Percentiles rank a stretch among this genome's conserved stretches.
phyloP scores from a whole-genome alignment of 768 basidiomycete genomes.

The Gymnopilus junonius region DNA sequence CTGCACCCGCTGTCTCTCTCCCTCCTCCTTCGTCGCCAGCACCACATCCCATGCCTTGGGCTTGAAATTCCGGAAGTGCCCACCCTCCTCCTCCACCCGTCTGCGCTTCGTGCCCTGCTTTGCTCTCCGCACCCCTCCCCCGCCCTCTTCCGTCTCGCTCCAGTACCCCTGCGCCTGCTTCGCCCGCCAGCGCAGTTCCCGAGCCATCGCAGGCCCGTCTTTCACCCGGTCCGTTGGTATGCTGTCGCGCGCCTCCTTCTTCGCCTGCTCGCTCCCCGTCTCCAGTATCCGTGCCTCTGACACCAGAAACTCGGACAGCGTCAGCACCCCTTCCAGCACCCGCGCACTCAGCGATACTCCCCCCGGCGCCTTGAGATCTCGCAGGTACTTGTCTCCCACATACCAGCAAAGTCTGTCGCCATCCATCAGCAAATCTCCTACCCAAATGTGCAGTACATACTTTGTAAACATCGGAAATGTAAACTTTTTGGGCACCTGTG shows the following conservation, averaged over 20 bases:
- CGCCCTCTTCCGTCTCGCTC: slow-evolving; percentile 68
- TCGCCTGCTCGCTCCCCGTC: slow-evolving; percentile 67
- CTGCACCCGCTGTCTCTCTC: slow-evolving; percentile 27
- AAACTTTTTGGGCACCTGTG: slow-evolving; percentile 92
- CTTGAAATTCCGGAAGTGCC: slow-evolving; percentile 66
- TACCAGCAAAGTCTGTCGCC: slow-evolving; percentile 85
- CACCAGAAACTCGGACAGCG: slow-evolving; percentile 80
- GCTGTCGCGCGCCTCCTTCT: slow-evolving; percentile 80
- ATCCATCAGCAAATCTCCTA: neutral
- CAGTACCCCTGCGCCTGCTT: slow-evolving; percentile 60
- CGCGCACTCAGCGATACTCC: slow-evolving; percentile 45
- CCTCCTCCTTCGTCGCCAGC: slow-evolving; percentile 45
- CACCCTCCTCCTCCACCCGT: slow-evolving; percentile 36
- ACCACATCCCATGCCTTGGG: slow-evolving; percentile 70
- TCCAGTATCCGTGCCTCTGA: slow-evolving; percentile 77
- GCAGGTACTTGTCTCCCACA: slow-evolving; percentile 79
- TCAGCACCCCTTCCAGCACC: slow-evolving; percentile 70
- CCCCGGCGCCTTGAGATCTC: slow-evolving; percentile 63
- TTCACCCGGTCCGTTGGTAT: slow-evolving; percentile 82
- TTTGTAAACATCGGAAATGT: slow-evolving; percentile 82
- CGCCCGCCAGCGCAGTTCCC: slow-evolving; percentile 87
- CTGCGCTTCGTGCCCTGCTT: slow-evolving; percentile 41
- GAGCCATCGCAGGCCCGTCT: slow-evolving; percentile 78
- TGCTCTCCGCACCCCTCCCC: slow-evolving; percentile 25
- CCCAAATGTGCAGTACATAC: slow-evolving; percentile 39